These are phyloP conservation scores for Aleurites moluccanus DNA, from an alignment of 441 rosid species.

Conservation along the genomic window DNA sequence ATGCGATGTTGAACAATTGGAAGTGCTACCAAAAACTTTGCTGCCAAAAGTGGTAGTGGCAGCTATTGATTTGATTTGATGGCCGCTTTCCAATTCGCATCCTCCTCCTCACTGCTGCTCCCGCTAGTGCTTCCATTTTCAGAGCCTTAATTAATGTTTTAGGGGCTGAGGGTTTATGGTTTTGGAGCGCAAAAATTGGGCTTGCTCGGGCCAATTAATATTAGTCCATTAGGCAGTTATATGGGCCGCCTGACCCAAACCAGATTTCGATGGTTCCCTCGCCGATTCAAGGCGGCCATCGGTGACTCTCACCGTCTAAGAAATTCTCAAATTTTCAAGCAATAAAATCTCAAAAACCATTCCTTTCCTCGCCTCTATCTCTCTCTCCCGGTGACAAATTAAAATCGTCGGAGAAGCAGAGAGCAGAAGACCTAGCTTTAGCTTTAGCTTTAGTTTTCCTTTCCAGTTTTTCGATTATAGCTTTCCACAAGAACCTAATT, in stretches of 20 bases:
- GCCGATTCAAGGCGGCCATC: constrained; percentile 17
- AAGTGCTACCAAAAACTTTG: constrained; percentile 7
- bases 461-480: not conserved
- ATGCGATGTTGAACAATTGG: constrained; percentile 20
- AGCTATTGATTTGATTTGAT: constrained; percentile 64
- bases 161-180: not conserved
- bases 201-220: not conserved
- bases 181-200: not conserved
- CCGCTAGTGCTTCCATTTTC: constrained; percentile 36
- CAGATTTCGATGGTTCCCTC: not conserved
- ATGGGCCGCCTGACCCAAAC: not conserved
- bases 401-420: not conserved
- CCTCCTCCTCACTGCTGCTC: constrained; percentile 77
- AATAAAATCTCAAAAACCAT: not conserved
- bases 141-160: not conserved
- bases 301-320: not conserved
- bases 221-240: not conserved
- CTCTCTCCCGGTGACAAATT: not conserved
- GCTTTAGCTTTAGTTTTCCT: not conserved
- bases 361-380: not conserved
- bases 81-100: constrained; percentile 76
- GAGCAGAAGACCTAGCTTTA: not conserved
- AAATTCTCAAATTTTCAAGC: not conserved
- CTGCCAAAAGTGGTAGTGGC: constrained; percentile 46
- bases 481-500: constrained; percentile 20